A percentile compares a stretch with the other conserved stretches of the same genome.
phyloP scores from a whole-genome alignment of 495 filamentous ascomycete species.

The Chlorociboria aeruginascens region DNA sequence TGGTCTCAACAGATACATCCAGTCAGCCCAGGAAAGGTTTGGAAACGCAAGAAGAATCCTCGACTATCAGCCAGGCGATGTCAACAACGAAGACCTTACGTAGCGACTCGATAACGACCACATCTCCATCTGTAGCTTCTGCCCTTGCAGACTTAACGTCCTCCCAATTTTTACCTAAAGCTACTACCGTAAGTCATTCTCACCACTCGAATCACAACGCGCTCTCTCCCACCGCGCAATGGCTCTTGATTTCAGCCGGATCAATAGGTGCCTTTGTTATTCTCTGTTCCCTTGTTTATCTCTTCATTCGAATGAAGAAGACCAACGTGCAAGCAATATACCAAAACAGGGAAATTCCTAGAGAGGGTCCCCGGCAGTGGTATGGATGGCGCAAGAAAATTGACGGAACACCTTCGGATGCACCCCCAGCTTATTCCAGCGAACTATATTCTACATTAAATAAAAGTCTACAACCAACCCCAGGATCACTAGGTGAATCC shows the following conservation, averaged over 20 bases:
- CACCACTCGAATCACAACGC: neutral
- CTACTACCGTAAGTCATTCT: neutral
- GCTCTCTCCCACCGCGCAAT: constrained; percentile 24
- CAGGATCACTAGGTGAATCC: too few species aligned
- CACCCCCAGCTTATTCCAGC: constrained; percentile 11
- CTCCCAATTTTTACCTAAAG: neutral
- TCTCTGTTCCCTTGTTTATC: constrained; percentile 8
- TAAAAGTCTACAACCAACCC: neutral
- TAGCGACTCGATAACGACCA: neutral
- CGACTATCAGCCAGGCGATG: neutral
- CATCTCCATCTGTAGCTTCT: neutral
- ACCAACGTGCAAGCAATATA: constrained; percentile 1
- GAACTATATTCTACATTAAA: constrained; percentile 1
- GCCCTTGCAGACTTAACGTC: neutral
- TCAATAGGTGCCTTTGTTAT: constrained; percentile 27
- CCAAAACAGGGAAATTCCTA: constrained; percentile 3
- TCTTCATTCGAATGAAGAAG: constrained; percentile 9
- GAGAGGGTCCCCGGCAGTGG: constrained; percentile 8
- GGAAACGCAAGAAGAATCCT: constrained; percentile 4
- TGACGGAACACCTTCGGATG: constrained; percentile 3
- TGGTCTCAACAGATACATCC: neutral
- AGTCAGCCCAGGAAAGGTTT: constrained; percentile 9
- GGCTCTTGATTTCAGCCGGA: constrained; percentile 33
- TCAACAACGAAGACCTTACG: neutral
- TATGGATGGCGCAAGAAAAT: constrained; percentile 12